Conservation (phyloP, 1,139 yeast species). For the Blastobotrys buckinghamii region DNA sequence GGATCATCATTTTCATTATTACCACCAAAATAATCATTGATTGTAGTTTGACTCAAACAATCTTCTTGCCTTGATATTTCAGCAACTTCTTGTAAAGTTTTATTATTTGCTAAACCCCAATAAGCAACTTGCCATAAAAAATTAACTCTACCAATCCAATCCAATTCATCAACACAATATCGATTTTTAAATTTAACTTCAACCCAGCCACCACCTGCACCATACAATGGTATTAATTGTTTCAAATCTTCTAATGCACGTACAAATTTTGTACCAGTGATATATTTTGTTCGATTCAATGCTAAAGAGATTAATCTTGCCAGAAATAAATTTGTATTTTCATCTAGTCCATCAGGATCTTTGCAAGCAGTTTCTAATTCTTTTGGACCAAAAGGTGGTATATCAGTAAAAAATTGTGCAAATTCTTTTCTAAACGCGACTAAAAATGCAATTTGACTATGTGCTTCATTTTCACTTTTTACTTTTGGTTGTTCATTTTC, state of each 20-base stretch:
- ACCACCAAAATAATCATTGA: constrained; percentile 9
- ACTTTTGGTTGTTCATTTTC: constrained; percentile 23
- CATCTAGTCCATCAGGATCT: constrained; percentile 22
- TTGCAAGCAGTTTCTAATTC: constrained; percentile 36
- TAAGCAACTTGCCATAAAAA: constrained; percentile 4
- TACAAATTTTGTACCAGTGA: constrained; percentile 34
- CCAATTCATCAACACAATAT: constrained; percentile 3
- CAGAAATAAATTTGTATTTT: constrained; percentile 31
- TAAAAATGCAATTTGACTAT: constrained; percentile 30
- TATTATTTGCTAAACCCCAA: constrained; percentile 7
- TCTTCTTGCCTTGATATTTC: not conserved
- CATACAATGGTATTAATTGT: constrained; percentile 2
- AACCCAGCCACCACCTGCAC: constrained; percentile 5
- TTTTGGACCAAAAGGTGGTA: constrained; percentile 35
- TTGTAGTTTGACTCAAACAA: constrained; percentile 14
- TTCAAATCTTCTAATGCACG: constrained; percentile 35
- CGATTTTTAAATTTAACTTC: not conserved
- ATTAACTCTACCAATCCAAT: constrained; percentile 6
- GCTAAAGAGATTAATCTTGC: constrained; percentile 33
- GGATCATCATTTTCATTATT: constrained; percentile 9
- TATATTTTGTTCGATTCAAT: constrained; percentile 36
- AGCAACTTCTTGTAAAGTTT: not conserved
- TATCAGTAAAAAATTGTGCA: constrained; percentile 30
- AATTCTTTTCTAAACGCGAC: constrained; percentile 34
- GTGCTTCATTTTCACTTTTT: constrained; percentile 16